phyloP scores from a whole-genome alignment of 371 early-diverging fungal species.

The Mucor racemosus region DNA sequence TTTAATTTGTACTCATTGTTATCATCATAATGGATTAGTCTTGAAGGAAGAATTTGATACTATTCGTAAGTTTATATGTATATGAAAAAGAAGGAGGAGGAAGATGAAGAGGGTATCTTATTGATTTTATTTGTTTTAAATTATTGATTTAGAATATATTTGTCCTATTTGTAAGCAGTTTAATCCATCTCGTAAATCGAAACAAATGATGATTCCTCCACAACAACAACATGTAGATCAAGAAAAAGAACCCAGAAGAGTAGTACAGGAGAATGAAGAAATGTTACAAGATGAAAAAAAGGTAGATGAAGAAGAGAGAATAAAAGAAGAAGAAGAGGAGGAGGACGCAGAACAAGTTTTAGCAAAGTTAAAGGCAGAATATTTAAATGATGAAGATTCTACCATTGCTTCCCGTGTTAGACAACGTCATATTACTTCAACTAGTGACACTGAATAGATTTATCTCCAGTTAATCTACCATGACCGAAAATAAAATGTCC shows the following conservation, averaged over 20 bases:
- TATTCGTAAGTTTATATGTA: slow-evolving; percentile 60
- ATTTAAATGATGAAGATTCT: slow-evolving; percentile 9
- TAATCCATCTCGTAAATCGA: slow-evolving; percentile 34
- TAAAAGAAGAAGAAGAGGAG: slow-evolving; percentile 7
- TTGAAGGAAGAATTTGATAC: slow-evolving; percentile 80
- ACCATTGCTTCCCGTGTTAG: slow-evolving; percentile 29
- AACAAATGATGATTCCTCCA: background rate
- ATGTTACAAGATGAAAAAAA: background rate
- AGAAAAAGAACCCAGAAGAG: background rate
- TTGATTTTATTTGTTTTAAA: background rate
- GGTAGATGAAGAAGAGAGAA: background rate
- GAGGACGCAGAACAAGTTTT: slow-evolving; percentile 10
- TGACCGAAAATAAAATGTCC: slow-evolving; percentile 72
- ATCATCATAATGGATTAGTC: slow-evolving; percentile 90
- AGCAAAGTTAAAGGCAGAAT: slow-evolving; percentile 16
- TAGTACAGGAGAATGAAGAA: background rate
- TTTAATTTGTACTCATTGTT: slow-evolving; percentile 89
- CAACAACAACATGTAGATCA: background rate
- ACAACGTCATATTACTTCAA: slow-evolving; percentile 16
- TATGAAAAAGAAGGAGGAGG: background rate
- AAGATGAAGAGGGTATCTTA: too few species aligned
- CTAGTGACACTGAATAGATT: slow-evolving; percentile 54
- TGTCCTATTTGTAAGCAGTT: slow-evolving; percentile 38
- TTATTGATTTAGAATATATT: slow-evolving; percentile 23
- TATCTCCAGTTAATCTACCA: slow-evolving; percentile 29